These are phyloP conservation scores for Fennellomyces sp. DNA, from an alignment of 371 early-diverging fungal species.

Conservation along the genomic window DNA sequence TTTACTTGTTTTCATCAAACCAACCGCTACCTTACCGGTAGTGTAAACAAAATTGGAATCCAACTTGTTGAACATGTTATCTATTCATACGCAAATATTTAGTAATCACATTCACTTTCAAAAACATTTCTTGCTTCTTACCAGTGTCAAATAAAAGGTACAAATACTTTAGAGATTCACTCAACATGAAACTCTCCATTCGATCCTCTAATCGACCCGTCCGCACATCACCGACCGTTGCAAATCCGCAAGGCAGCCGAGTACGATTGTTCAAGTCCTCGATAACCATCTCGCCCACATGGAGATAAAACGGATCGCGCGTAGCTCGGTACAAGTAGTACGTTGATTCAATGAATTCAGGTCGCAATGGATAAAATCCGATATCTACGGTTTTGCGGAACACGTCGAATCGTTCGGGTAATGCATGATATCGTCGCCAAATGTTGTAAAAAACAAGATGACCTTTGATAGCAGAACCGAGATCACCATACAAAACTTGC, in stretches of 20 bases:
- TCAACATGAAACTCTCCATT: slow-evolving; percentile 95
- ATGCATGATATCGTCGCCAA: slow-evolving; percentile 81
- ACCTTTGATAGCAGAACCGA: slow-evolving; percentile 77
- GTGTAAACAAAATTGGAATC: slow-evolving; percentile 88
- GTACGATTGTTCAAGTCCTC: slow-evolving; percentile 75
- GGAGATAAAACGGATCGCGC: slow-evolving; percentile 85
- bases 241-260: slow-evolving; percentile 87
- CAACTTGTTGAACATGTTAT: slow-evolving; percentile 59
- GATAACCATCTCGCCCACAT: slow-evolving; percentile 87
- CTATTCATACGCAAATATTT: slow-evolving; percentile 17
- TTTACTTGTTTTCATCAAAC: background rate
- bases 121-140: slow-evolving; percentile 17
- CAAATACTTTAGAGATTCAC: slow-evolving; percentile 94
- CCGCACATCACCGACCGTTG: slow-evolving; percentile 69
- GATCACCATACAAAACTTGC: slow-evolving; percentile 82
- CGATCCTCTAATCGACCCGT: slow-evolving; percentile 75
- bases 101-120: no score
- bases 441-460: slow-evolving; percentile 85
- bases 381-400: slow-evolving; percentile 62
- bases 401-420: slow-evolving; percentile 91
- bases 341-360: slow-evolving; percentile 94
- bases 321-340: slow-evolving; percentile 92
- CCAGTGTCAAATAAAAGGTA: slow-evolving; percentile 84
- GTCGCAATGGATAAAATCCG: slow-evolving; percentile 84
- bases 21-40: slow-evolving; percentile 70